These are phyloP conservation scores for Penicillium mononematosum DNA, from an alignment of 495 filamentous ascomycete genomes.

Conservation along the genomic window DNA sequence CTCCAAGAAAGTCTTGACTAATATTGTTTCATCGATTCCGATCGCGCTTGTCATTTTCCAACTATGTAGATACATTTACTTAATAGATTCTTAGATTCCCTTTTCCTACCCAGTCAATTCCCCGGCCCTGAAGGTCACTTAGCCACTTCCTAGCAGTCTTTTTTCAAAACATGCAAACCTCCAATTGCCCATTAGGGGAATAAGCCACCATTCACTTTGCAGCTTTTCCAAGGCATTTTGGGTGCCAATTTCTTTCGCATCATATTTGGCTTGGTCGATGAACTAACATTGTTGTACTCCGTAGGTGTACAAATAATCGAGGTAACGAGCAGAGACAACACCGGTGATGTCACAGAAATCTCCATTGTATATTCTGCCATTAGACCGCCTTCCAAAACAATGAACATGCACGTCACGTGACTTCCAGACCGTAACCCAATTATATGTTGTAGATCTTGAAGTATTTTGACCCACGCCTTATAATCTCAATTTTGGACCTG, in stretches of 20 bases:
- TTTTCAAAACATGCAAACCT: not conserved
- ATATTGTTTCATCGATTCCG: not conserved
- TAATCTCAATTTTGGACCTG: not conserved
- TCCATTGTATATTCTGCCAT: no score
- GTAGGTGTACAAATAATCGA: no score
- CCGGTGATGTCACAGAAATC: no score
- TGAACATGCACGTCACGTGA: not conserved
- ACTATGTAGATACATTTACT: not conserved
- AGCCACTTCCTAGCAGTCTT: no score
- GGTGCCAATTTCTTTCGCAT: conserved; percentile 7
- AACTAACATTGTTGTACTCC: no score
- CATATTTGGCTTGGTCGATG: not conserved
- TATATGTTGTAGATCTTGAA: not conserved
- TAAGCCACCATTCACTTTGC: conserved; percentile 5
- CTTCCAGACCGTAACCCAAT: not conserved
- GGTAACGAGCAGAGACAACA: no score
- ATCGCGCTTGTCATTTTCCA: not conserved
- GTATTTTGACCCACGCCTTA: not conserved
- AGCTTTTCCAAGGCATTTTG: conserved; percentile 6
- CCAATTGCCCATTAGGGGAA: not conserved
- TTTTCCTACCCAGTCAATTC: no score
- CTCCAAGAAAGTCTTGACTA: conserved; percentile 23
- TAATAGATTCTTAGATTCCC: not conserved
- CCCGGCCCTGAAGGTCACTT: no score
- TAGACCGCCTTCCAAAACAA: not conserved